Base-by-base conservation (phyloP, 345 rosid species). In the Sisymbrium irio region DNA sequence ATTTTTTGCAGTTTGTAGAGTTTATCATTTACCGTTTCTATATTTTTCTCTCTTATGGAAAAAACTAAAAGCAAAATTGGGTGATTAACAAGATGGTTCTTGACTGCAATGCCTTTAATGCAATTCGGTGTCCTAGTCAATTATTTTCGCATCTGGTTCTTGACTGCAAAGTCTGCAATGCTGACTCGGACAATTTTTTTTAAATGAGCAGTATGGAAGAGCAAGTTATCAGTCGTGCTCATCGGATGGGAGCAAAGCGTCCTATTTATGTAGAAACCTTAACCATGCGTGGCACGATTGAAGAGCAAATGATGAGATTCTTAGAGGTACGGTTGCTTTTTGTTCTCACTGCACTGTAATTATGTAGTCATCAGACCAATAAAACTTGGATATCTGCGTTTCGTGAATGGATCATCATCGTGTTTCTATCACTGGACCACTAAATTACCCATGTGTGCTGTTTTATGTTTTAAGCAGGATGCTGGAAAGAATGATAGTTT, bases 161-260 rank as follows among this genome's bases (percentile, higher is more conserved):
- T n/a, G n/a, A n/a, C n/a, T n/a, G n/a, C n/a, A n/a, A n/a, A n/a
- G n/a, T n/a, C n/a, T n/a, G n/a, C n/a, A n/a, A n/a, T n/a, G n/a
- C n/a, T n/a, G n/a, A n/a, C n/a, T n/a, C n/a, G n/a, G n/a, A n/a
- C n/a, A n/a, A n/a, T n/a, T n/a, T n/a, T n/a, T n/a, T n/a, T n/a
- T n/a, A n/a, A n/a, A 62, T 65, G 36, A 55, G 59, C 83, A 95
- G 97, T 80, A 85, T 90, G 96, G 97, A 95, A 84, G 97, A 92
- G 77, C 97, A 95, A 76, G 97, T 92, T 57, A 87, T 95, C 22
- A 92, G 97, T 68, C 93, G 97, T 35, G 97, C 97, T 71, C 96
- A 89, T 79, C 83, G 96, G 65, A 87, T 95, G 97, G 97, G 99
- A 22, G 97, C 97, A 53, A 82, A 84, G 68, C 88, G 96, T 50